Conservation (phyloP, 73 alveolate genomes). For the Durusdinium trenchii region DNA sequence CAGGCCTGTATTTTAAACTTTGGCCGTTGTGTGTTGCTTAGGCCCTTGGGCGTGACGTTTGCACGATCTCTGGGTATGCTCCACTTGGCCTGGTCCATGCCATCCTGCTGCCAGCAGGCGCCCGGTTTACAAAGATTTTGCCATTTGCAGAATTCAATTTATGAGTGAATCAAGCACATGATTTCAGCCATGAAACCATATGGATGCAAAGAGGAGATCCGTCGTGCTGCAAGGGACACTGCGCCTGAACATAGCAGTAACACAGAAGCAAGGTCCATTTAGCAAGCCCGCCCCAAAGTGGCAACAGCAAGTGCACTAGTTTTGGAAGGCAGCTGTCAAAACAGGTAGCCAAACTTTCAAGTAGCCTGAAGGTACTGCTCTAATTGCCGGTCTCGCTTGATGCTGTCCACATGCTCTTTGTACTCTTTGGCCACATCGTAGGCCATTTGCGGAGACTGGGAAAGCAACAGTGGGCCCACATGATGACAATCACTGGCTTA, state of each 20-base stretch:
- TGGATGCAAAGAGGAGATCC: too few relatives aligned
- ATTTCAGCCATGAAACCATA: neutral
- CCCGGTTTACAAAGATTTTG: neutral
- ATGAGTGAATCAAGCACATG: neutral
- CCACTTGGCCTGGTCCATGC: conserved; percentile 26
- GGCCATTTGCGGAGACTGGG: neutral
- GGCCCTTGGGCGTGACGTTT: neutral
- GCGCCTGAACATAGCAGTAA: too few relatives aligned
- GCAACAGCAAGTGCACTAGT: too few relatives aligned
- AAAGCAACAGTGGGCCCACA: too few relatives aligned
- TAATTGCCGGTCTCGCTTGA: neutral
- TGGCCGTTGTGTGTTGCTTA: neutral
- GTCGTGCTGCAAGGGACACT: too few relatives aligned
- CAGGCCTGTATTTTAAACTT: neutral
- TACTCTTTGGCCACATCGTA: neutral
- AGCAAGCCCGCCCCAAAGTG: too few relatives aligned
- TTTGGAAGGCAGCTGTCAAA: neutral
- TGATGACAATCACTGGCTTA: too few relatives aligned
- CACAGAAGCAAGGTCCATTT: neutral
- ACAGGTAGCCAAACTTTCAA: neutral
- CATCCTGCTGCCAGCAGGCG: neutral
- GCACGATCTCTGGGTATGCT: neutral
- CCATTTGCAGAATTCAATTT: too few relatives aligned
- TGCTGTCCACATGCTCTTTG: neutral
- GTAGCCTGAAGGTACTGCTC: neutral